phyloP scores from a whole-genome alignment of 1,284 basidiomycete species.

The Tetrapyrgos nigripes region DNA sequence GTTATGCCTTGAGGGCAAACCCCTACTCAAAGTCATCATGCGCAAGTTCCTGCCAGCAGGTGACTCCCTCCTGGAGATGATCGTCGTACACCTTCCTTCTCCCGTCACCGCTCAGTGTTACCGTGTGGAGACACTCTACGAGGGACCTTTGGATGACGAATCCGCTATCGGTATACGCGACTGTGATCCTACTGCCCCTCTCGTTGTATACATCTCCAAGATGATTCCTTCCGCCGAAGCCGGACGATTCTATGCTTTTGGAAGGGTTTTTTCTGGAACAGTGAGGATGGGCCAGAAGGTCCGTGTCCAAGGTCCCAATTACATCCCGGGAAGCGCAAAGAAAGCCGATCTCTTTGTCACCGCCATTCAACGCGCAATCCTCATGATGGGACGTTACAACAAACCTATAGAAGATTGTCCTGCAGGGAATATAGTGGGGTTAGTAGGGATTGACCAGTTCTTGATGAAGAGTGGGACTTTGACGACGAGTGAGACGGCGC shows the following conservation, averaged over 20 bases:
- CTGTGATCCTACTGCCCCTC: constrained; percentile 96
- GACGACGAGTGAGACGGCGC: constrained; percentile 97
- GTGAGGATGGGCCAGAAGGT: constrained; percentile 97
- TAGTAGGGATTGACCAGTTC: constrained; percentile 99
- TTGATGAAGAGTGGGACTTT: constrained; percentile 99
- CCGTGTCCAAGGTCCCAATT: constrained; percentile 99
- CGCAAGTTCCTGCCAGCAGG: constrained; percentile 99
- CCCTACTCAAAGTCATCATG: constrained; percentile 98
- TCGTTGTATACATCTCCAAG: constrained; percentile 99
- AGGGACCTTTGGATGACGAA: constrained; percentile 99
- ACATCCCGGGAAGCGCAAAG: constrained; percentile 86
- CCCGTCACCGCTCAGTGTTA: constrained; percentile 97
- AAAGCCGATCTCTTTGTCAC: constrained; percentile 99
- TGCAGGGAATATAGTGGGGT: constrained; percentile 98
- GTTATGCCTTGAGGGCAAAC: constrained; percentile 96
- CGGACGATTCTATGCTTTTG: constrained; percentile 99
- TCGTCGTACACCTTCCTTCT: constrained; percentile 98
- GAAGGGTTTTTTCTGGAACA: constrained; percentile 99
- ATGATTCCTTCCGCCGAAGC: constrained; percentile 99
- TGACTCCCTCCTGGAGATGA: constrained; percentile 99
- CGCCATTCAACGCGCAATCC: constrained; percentile 97
- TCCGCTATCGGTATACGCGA: constrained; percentile 98
- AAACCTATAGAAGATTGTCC: constrained; percentile 99
- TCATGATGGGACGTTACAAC: constrained; percentile 99
- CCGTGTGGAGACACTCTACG: constrained; percentile 99